phyloP scores from a whole-genome alignment of 140 eudicot genomes.

The Ambrosia hybrid region DNA sequence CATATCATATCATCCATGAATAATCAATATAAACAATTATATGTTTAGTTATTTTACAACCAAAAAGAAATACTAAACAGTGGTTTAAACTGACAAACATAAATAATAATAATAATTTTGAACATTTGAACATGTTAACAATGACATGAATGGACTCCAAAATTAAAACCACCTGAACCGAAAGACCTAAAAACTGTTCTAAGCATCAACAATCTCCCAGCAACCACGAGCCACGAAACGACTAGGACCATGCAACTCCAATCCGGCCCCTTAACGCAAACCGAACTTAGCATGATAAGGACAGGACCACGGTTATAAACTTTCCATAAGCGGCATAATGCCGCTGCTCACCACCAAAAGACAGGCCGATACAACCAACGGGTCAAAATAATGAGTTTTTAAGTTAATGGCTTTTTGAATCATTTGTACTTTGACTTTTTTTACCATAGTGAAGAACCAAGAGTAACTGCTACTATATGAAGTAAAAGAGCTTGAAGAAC shows the following conservation, averaged over 20 bases:
- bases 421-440: neutral
- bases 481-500: slow-evolving; percentile 27
- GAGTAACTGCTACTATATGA: slow-evolving; percentile 16
- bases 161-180: slow-evolving; percentile 10
- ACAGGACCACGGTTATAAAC: neutral
- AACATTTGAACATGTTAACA: neutral
- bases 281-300: neutral
- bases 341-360: neutral
- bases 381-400: neutral
- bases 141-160: slow-evolving; percentile 12
- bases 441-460: slow-evolving; percentile 35
- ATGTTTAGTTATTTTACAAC: slow-evolving; percentile 12
- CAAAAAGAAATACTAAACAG: neutral
- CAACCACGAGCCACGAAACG: slow-evolving; percentile 1
- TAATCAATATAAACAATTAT: neutral
- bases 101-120: neutral
- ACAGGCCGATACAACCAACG: slow-evolving; percentile 4
- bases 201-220: slow-evolving; percentile 8
- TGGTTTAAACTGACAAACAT: neutral
- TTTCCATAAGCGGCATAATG: neutral
- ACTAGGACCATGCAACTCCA: neutral
- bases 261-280: neutral
- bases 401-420: neutral
- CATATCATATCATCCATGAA: neutral
- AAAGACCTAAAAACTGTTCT: slow-evolving; percentile 19